These are phyloP conservation scores for Scleromitrula shiraiana DNA, from an alignment of 2,329 filamentous ascomycete species.

Conservation along the genomic window DNA sequence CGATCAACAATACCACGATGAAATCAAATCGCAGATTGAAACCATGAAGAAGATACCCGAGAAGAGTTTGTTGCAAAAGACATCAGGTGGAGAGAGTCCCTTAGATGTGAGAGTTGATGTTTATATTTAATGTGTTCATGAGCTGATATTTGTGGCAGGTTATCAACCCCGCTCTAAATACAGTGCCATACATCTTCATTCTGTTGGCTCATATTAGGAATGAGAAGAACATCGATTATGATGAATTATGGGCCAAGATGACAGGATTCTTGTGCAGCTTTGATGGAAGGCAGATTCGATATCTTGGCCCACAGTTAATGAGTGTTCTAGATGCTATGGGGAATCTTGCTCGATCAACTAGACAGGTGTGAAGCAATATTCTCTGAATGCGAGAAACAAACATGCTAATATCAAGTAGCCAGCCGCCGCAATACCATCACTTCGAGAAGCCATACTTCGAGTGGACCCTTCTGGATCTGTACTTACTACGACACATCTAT, in stretches of 20 bases:
- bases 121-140: not conserved
- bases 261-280: constrained; percentile 34
- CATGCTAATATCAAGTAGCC: constrained; percentile 18
- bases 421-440: constrained; percentile 20
- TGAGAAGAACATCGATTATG: constrained; percentile 15
- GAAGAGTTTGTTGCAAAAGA: constrained; percentile 27
- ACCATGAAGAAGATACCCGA: constrained; percentile 32
- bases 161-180: constrained; percentile 46
- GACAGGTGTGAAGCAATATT: constrained; percentile 18
- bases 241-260: constrained; percentile 40
- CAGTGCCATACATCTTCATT: constrained; percentile 49
- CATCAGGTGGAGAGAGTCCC: constrained; percentile 29
- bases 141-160: constrained; percentile 17
- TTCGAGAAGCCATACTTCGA: constrained; percentile 45
- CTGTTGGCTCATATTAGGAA: constrained; percentile 41
- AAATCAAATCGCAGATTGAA: constrained; percentile 33
- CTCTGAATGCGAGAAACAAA: not conserved
- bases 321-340: constrained; percentile 35
- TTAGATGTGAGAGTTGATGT: constrained; percentile 30
- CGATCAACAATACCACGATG: constrained; percentile 37
- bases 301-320: constrained; percentile 41
- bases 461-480: constrained; percentile 60
- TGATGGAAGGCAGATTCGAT: constrained; percentile 47
- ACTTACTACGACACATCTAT: constrained; percentile 56
- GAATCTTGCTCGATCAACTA: constrained; percentile 14